Conservation (phyloP, 2,329 filamentous ascomycete species). For the Arthrobotrys megalospora region DNA sequence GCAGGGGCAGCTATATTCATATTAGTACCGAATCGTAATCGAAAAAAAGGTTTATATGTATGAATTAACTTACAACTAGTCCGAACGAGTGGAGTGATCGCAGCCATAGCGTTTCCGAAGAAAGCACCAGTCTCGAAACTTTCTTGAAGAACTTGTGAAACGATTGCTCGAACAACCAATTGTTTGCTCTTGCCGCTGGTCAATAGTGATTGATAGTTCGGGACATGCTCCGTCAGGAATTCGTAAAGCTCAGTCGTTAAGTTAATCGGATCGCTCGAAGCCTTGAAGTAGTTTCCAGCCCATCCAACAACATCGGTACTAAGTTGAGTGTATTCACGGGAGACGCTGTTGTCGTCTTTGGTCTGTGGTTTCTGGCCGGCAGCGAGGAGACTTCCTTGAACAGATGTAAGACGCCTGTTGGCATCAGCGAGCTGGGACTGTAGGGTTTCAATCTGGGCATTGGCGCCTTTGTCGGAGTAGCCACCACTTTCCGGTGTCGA, state of each 20-base stretch:
- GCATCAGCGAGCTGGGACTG: constrained; percentile 54
- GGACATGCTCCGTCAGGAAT: constrained; percentile 56
- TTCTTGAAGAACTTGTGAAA: constrained; percentile 58
- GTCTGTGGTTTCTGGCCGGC: constrained; percentile 60
- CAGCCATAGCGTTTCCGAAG: constrained; percentile 52
- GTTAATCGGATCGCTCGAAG: constrained; percentile 56
- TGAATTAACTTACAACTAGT: constrained; percentile 53
- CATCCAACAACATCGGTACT: constrained; percentile 56
- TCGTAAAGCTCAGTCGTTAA: constrained; percentile 56
- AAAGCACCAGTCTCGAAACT: constrained; percentile 54
- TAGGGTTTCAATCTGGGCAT: constrained; percentile 51
- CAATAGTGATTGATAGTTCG: constrained; percentile 43
- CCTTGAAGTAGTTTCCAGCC: constrained; percentile 57
- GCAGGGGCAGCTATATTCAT: constrained; percentile 38
- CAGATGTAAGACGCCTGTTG: constrained; percentile 56
- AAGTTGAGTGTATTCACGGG: constrained; percentile 52
- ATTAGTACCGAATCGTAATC: constrained; percentile 10
- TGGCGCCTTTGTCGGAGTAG: constrained; percentile 58
- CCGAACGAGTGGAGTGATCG: constrained; percentile 41
- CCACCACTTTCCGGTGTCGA: constrained; percentile 40
- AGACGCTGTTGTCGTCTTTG: constrained; percentile 52
- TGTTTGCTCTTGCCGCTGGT: constrained; percentile 57
- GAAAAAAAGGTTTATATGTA: neutral
- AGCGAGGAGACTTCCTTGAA: constrained; percentile 57
- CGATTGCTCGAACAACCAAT: constrained; percentile 58